A percentile compares a stretch with the other conserved stretches of the same genome.
Evolutionary conservation across 2,329 filamentous ascomycete genomes (phyloP).

Genomic region (Dothistroma septosporum): DNA sequence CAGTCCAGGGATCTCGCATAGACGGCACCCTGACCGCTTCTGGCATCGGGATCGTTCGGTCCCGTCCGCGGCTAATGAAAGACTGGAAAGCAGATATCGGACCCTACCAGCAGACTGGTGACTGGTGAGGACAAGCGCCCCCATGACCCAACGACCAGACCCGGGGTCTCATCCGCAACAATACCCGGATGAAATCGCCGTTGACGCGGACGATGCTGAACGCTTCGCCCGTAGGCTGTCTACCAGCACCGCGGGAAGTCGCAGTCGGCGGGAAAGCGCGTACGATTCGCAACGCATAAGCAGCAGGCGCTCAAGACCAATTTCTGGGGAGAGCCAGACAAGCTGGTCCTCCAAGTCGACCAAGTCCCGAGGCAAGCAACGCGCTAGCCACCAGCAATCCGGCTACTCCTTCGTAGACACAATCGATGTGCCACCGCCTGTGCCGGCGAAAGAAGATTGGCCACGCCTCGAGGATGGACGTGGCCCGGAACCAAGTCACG

Average conservation of each 20-base stretch:
- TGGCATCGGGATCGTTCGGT: not conserved
- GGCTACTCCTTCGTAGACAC: constrained; percentile 19
- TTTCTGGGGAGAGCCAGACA: constrained; percentile 15
- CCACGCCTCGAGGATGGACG: constrained; percentile 16
- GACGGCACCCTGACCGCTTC: not conserved
- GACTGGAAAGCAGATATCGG: not conserved
- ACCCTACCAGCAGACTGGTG: not conserved
- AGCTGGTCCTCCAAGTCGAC: constrained; percentile 7
- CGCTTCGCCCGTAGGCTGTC: constrained; percentile 9
- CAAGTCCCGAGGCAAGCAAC: constrained; percentile 19
- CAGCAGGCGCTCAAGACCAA: constrained; percentile 15
- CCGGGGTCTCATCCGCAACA: not conserved
- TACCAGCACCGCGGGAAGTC: constrained; percentile 15
- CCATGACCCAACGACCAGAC: not conserved
- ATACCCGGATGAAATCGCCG: constrained; percentile 2
- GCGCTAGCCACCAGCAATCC: constrained; percentile 23
- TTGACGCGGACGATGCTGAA: constrained; percentile 5
- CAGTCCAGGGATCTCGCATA: not conserved
- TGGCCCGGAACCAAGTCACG: constrained; percentile 6
- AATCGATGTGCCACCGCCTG: constrained; percentile 16
- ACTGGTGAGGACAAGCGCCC: not conserved
- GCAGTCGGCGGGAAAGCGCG: constrained; percentile 23
- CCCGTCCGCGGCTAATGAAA: not conserved
- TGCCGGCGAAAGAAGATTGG: constrained; percentile 8
- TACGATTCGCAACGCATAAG: constrained; percentile 25